Percentiles rank a stretch among this genome's conserved stretches.
Evolutionary conservation across 192 early-diverging fungal species (phyloP).

Genomic region (Backusella psychrophila): DNA sequence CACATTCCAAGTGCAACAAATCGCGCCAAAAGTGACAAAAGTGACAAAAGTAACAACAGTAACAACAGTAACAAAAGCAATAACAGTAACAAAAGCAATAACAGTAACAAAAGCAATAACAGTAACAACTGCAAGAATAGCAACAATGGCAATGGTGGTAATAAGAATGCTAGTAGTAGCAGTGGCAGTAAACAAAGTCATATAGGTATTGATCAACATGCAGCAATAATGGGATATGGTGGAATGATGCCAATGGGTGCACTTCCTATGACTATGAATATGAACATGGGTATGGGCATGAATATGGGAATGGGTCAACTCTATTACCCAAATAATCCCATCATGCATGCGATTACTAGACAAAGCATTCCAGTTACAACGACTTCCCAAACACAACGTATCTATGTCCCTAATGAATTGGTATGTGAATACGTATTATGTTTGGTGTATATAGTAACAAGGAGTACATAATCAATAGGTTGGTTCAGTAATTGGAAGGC

Average conservation of each 20-base stretch:
- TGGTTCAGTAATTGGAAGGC: conserved; percentile 94
- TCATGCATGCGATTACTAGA: background rate
- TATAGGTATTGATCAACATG: background rate
- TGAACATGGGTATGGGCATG: too few species aligned
- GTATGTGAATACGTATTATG: background rate
- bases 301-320: background rate
- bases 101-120: background rate
- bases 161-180: background rate
- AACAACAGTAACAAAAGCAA: background rate
- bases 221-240: background rate
- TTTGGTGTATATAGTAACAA: background rate
- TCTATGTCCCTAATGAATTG: conserved; percentile 64
- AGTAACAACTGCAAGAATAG: background rate
- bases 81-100: background rate
- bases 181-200: background rate
- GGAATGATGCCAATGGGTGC: conserved; percentile 19
- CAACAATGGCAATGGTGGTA: background rate
- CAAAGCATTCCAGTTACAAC: conserved; percentile 4
- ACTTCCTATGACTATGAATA: conserved; percentile 9
- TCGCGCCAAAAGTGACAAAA: background rate
- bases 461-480: conserved; percentile 37
- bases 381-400: conserved; percentile 47
- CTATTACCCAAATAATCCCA: conserved; percentile 16
- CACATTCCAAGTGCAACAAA: conserved; percentile 64
- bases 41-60: background rate